Evolutionary conservation across 129 eudicot species (phyloP), one percentile per base, ranked within the genome.

Genomic region (Flaveria sonorensis): DNA sequence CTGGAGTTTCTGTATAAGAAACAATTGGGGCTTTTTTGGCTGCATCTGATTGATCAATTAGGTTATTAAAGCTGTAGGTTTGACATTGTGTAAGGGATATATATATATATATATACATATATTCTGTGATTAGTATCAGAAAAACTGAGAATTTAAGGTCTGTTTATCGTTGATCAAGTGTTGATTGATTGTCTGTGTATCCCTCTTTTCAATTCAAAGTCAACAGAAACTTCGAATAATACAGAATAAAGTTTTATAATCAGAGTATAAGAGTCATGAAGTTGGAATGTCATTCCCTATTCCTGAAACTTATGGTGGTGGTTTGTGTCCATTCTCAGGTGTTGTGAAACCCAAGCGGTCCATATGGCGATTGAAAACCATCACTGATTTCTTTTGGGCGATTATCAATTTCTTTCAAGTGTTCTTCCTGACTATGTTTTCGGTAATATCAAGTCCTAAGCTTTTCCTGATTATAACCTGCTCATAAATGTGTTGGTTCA

Each of bases 341-440:
- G 96, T 90, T 78, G 92, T 93, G 72, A 90, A 87, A 77, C 74
- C 90, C 20, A 88, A 90, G 88, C 88, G 89, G 70, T 80, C 98
- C 23, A 52, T 93, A 72, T 93, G 98, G 98, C 85, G 96, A 55
- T 64, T 93, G 79, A 82, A 73, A 81, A 90, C 95, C 36, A 60
- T 90, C 47, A 90, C 90, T 52, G 92, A 90, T 85, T 87, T 87
- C 84, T 88, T 93, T 80, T 76, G 89, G 92, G 75, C 92, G 2
- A 84, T 93, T 47, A 16, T 90, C 21, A 88, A 85, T 82, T 74
- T 87, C 75, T 75, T 93, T 69, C 81, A 79, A 1, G 92, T 93
- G 81, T 93, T 93, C 72, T 88, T 93, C 62, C 46, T 84, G 51
- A 93, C 98, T 69, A 83, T 93, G 96, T 90, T 93, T 78, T 93